Percentiles rank a stretch among this genome's conserved stretches.
phyloP scores from a whole-genome alignment of 352 stramenopile species.

The Thalassiosira oceanica region DNA sequence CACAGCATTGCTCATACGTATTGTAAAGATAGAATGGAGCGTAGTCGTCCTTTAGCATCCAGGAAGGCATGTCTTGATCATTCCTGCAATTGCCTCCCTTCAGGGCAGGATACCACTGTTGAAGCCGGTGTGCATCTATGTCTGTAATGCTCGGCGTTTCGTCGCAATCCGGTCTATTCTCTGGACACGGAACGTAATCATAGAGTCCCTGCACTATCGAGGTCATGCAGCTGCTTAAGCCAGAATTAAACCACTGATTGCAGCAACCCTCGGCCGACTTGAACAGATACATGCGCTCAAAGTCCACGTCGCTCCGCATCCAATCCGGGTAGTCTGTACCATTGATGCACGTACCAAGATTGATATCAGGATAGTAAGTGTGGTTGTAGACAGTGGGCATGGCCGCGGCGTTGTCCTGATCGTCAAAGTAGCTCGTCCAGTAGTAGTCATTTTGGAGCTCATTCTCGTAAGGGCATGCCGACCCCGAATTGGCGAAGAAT shows the following conservation, averaged over 20 bases:
- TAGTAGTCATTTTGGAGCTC: constrained; percentile 24
- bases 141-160: constrained; percentile 11
- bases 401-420: constrained; percentile 3
- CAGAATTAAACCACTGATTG: constrained; percentile 24
- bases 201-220: constrained; percentile 29
- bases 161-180: constrained; percentile 8
- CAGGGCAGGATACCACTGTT: constrained; percentile 30
- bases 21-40: constrained; percentile 32
- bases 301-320: constrained; percentile 24
- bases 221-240: constrained; percentile 5
- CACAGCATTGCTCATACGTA: constrained; percentile 26
- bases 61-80: constrained; percentile 16
- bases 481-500: constrained; percentile 17
- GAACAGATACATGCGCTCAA: constrained; percentile 34
- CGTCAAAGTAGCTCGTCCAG: constrained; percentile 20
- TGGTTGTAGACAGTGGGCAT: constrained; percentile 26
- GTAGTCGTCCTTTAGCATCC: constrained; percentile 20
- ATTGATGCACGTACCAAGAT: constrained; percentile 20
- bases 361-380: constrained; percentile 30
- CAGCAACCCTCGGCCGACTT: constrained; percentile 26
- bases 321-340: constrained; percentile 34
- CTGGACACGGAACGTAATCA: constrained; percentile 4
- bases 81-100: constrained; percentile 17
- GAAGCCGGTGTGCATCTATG: constrained; percentile 3
- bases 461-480: constrained; percentile 25